Conservation (phyloP, 73 alveolate genomes). For the Paramecium biaurelia region DNA sequence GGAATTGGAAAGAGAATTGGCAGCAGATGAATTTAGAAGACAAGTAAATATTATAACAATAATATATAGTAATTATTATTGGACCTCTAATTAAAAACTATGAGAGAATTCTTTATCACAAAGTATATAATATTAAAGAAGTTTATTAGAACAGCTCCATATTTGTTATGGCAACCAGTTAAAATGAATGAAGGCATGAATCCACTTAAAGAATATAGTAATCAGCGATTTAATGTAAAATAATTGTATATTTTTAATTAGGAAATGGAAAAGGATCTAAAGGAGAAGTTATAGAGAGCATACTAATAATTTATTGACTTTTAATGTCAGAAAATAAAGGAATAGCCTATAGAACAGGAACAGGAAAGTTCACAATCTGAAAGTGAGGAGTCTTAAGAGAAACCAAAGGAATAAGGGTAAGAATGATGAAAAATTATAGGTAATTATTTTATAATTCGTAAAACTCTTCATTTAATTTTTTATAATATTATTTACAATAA, state of each 20-base stretch:
- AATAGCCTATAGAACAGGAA: background rate
- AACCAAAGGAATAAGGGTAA: conserved; percentile 7
- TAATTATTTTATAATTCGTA: background rate
- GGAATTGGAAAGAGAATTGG: background rate
- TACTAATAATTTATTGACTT: background rate
- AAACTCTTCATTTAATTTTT: background rate
- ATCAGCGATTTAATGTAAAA: background rate
- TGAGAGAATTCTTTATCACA: conserved; percentile 1
- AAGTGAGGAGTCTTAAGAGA: conserved; percentile 2
- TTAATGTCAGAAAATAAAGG: background rate
- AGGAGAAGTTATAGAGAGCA: background rate
- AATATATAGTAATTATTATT: background rate
- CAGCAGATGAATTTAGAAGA: conserved; percentile 30
- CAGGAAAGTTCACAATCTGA: background rate
- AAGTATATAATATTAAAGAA: background rate
- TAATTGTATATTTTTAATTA: background rate
- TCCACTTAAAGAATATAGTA: conserved; percentile 31
- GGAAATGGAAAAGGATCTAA: conserved; percentile 27
- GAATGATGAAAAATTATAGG: conserved; percentile 22
- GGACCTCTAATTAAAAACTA: background rate
- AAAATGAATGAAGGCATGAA: conserved; percentile 33
- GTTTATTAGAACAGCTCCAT: background rate
- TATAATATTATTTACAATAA: background rate
- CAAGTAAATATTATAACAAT: background rate
- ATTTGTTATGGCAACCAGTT: conserved; percentile 29